Percentiles rank a stretch among this genome's conserved stretches.
Evolutionary conservation across 768 basidiomycete genomes (phyloP).

Genomic region (Termitomyces sp.): DNA sequence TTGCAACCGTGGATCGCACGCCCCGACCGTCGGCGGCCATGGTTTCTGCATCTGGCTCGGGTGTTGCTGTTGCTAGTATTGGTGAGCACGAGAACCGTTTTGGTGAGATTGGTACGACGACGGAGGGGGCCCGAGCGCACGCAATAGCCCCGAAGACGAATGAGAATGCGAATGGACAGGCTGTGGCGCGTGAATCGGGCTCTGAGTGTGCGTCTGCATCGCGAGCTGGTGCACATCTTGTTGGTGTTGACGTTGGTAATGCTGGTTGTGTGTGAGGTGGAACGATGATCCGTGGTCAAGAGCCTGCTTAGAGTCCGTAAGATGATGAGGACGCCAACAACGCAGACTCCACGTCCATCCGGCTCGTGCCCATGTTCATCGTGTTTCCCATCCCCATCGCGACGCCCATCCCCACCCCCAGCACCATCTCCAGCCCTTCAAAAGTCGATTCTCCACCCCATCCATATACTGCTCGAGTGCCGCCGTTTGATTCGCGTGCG

Average conservation of each 20-base stretch:
- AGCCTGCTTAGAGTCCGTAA: too few relatives aligned
- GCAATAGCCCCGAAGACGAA: background rate
- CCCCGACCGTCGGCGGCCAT: too few relatives aligned
- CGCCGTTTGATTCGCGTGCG: background rate
- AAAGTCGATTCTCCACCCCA: background rate
- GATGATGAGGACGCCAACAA: too few relatives aligned
- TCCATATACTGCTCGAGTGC: background rate
- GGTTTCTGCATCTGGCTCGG: background rate
- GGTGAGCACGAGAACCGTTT: too few relatives aligned
- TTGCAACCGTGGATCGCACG: too few relatives aligned
- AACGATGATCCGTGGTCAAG: too few relatives aligned
- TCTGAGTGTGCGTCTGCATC: too few relatives aligned
- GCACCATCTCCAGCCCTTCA: background rate
- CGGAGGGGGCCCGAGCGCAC: background rate
- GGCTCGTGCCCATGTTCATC: background rate
- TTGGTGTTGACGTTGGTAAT: too few relatives aligned
- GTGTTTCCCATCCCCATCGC: background rate
- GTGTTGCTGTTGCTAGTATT: background rate
- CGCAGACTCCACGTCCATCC: too few relatives aligned
- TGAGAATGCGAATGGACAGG: background rate
- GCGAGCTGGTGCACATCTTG: too few relatives aligned
- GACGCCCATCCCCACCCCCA: too few relatives aligned
- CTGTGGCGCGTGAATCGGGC: background rate
- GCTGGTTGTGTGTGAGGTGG: too few relatives aligned
- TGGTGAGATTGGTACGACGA: background rate